Base-by-base conservation (phyloP, 352 stramenopile species). In the Globisporangium barbulae region DNA sequence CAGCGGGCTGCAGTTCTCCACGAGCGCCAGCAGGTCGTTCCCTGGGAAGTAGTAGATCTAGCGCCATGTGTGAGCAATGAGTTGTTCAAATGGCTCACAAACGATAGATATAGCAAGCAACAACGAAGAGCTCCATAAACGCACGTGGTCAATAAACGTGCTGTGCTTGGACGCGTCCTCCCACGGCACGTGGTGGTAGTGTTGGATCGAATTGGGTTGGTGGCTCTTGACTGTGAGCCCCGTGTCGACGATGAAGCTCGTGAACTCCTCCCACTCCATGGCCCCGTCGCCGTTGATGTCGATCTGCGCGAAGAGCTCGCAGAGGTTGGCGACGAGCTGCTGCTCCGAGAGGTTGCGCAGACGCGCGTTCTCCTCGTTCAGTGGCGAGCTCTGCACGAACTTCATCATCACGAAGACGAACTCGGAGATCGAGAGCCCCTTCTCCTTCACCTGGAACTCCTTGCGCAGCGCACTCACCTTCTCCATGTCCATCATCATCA, bases 251-350 rank as follows among this genome's bases (percentile, higher is more conserved):
- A 97, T 95, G 72, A 95, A 96, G 15, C 78, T 90, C 54, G 89
- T 97, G 64, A 97, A 97, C 68, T 97, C 89, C 58, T 96, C 88
- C 90, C 89, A 97, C 67, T 97, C 89, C 85, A 96, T 93, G n/a
- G 85, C 90, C 3, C 88, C 89, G 66, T 97, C 89, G 52, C 85
- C 89, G 58, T 97, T 96, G 64, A 97, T 93, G 69, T 97, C 90
- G 57, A 97, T 96, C 68, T 97, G 87, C 25, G 85, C 89, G 50
- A 97, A 97, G 47, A 97, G 83, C 65, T 97, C 89, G 57, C 82
- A 94, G 15, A 97, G 68, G 45, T 96, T 91, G 7, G 86, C 84
- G 9, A 95, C 81, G 21, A 96, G 81, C 68, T 95, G 77, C 25
- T 73, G 75, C 68, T 97, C 85, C 4, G 69, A 74, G 47, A 96